These are phyloP conservation scores for Sanghuangporus baumii DNA, from an alignment of 1,284 basidiomycete species.

Conservation along the genomic window DNA sequence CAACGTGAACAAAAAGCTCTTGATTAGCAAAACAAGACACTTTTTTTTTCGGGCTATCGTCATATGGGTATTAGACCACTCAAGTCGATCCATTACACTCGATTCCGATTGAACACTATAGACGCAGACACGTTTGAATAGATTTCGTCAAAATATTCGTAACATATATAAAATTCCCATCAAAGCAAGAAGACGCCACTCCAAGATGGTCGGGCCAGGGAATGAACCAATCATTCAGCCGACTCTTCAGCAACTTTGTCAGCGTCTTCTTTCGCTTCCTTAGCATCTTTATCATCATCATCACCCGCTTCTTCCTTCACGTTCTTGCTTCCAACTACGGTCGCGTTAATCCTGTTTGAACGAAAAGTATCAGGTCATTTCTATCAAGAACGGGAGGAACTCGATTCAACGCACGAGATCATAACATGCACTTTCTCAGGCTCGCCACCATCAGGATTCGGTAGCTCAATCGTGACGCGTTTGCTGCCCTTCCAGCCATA, in stretches of 20 bases:
- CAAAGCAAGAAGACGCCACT: no score
- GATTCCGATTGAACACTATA: no score
- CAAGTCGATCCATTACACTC: no score
- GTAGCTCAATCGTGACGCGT: constrained; percentile 58
- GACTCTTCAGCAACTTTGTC: neutral
- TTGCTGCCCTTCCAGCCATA: constrained; percentile 79
- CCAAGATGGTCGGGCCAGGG: no score
- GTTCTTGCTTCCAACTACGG: constrained; percentile 68
- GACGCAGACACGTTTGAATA: no score
- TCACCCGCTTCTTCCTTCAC: constrained; percentile 37
- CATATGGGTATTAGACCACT: no score
- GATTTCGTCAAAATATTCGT: no score
- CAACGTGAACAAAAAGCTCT: no score
- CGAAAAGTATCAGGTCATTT: constrained; percentile 5
- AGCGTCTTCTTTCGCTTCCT: constrained; percentile 18
- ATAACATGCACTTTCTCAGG: constrained; percentile 70
- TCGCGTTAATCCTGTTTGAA: constrained; percentile 61
- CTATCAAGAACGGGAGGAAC: neutral
- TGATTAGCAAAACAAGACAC: no score
- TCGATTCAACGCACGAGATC: constrained; percentile 50
- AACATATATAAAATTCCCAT: no score
- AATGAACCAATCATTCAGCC: no score
- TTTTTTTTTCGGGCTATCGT: no score
- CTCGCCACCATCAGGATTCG: constrained; percentile 41
- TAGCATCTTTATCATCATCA: constrained; percentile 27